Percentiles rank a stretch among this genome's conserved stretches.
These are phyloP conservation scores for Leptographium galeiforme DNA, from an alignment of 2,329 filamentous ascomycete species.

Conservation along the genomic window DNA sequence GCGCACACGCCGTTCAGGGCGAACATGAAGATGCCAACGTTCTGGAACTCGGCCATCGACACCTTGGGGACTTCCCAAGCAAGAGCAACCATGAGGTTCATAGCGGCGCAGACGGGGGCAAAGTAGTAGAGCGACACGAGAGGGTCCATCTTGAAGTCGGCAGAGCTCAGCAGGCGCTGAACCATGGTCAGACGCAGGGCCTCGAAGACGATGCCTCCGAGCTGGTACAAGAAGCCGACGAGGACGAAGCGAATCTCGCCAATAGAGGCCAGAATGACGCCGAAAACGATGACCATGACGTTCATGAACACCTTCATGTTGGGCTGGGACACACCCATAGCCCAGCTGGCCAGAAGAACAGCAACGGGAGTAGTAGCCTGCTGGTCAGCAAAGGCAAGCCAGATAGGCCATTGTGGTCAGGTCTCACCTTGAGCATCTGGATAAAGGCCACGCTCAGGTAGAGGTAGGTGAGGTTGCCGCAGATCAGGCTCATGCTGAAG, in stretches of 20 bases:
- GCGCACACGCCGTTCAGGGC: constrained; percentile 65
- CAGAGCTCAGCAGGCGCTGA: constrained; percentile 65
- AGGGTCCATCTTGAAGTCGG: constrained; percentile 86
- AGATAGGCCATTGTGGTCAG: background rate
- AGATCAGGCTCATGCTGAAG: constrained; percentile 93
- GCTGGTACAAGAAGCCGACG: constrained; percentile 66
- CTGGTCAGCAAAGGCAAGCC: background rate
- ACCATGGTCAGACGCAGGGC: constrained; percentile 75
- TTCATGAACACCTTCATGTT: constrained; percentile 83
- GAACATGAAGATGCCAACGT: constrained; percentile 60
- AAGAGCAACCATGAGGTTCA: constrained; percentile 64
- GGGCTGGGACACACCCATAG: constrained; percentile 68
- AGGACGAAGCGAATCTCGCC: constrained; percentile 91
- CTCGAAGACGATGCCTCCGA: constrained; percentile 68
- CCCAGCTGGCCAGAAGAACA: constrained; percentile 81
- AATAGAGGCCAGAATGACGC: constrained; percentile 86
- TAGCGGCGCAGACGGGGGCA: constrained; percentile 67
- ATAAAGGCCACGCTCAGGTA: constrained; percentile 95
- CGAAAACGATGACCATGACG: constrained; percentile 86
- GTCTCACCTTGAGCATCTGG: constrained; percentile 84
- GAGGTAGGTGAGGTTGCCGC: constrained; percentile 88
- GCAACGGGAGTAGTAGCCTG: constrained; percentile 90
- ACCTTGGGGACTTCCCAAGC: constrained; percentile 61
- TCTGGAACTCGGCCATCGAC: constrained; percentile 55
- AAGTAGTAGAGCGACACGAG: constrained; percentile 85